Percentiles rank a stretch among this genome's conserved stretches.
Conservation (phyloP, 2,329 filamentous ascomycete genomes). For the Ascochyta rabiei region DNA sequence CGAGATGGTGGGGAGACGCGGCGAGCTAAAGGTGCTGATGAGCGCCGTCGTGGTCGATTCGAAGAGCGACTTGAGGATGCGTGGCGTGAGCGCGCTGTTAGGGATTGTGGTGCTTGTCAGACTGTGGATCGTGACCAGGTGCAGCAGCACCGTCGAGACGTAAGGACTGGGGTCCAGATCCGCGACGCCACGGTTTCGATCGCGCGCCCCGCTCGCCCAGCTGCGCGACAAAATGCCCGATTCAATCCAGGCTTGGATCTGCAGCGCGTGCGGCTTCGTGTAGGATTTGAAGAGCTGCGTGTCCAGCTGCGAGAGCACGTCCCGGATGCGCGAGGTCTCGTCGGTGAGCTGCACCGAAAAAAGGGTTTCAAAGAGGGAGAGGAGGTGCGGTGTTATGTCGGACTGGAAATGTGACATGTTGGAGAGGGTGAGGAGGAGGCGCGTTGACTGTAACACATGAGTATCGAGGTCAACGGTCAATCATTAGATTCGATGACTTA, state of each 20-base stretch:
- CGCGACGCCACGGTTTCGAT: slow-evolving; percentile 20
- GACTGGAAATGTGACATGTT: slow-evolving; percentile 85
- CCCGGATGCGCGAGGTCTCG: slow-evolving; percentile 87
- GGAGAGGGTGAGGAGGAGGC: slow-evolving; percentile 90
- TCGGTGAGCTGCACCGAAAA: slow-evolving; percentile 95
- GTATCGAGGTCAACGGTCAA: not conserved
- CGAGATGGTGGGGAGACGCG: slow-evolving; percentile 67
- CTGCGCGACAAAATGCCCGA: slow-evolving; percentile 71
- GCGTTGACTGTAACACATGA: slow-evolving; percentile 69
- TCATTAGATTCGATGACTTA: slow-evolving; percentile 17
- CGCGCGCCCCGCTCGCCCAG: slow-evolving; percentile 62
- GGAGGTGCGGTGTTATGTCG: slow-evolving; percentile 84
- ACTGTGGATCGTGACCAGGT: slow-evolving; percentile 88
- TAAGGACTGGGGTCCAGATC: slow-evolving; percentile 84
- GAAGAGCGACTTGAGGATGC: slow-evolving; percentile 85
- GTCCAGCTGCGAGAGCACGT: slow-evolving; percentile 90
- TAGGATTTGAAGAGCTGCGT: slow-evolving; percentile 90
- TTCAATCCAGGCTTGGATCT: slow-evolving; percentile 71
- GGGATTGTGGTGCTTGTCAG: slow-evolving; percentile 64
- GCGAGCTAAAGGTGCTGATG: slow-evolving; percentile 71
- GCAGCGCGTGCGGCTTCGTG: slow-evolving; percentile 65
- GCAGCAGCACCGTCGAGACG: slow-evolving; percentile 84
- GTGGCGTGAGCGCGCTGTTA: slow-evolving; percentile 70
- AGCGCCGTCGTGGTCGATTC: slow-evolving; percentile 81
- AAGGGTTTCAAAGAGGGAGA: slow-evolving; percentile 88